These are phyloP conservation scores for Magnaporthiopsis rhizophila DNA, from an alignment of 2,329 filamentous ascomycete genomes.

Conservation along the genomic window DNA sequence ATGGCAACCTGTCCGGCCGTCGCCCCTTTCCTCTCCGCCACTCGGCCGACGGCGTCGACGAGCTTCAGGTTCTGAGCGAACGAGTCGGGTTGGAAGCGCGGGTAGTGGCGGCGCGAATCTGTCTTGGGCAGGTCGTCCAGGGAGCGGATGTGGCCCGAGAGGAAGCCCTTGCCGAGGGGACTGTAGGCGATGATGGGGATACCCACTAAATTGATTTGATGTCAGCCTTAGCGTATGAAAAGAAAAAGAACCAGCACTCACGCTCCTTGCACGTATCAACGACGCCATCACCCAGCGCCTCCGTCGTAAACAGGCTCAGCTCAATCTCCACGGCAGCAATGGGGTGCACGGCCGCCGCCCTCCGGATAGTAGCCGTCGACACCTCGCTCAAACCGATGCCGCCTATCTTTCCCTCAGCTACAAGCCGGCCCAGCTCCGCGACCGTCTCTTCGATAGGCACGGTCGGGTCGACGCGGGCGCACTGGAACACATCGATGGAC, in stretches of 20 bases:
- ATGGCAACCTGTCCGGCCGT: slow-evolving; percentile 5
- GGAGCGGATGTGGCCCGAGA: slow-evolving; percentile 47
- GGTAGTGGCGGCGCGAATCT: neutral
- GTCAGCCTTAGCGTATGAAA: too few relatives aligned
- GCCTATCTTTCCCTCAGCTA: too few relatives aligned
- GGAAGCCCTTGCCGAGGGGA: slow-evolving; percentile 40
- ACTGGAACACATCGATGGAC: slow-evolving; percentile 21
- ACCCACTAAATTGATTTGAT: too few relatives aligned
- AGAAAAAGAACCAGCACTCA: too few relatives aligned
- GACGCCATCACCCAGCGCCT: slow-evolving; percentile 28
- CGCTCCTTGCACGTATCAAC: slow-evolving; percentile 5
- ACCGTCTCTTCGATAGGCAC: too few relatives aligned
- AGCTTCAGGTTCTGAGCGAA: neutral
- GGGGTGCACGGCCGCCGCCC: slow-evolving; percentile 18
- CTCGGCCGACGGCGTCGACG: neutral
- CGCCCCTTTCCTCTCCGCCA: neutral
- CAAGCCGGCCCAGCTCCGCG: too few relatives aligned
- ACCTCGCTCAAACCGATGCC: too few relatives aligned
- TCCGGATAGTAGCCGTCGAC: too few relatives aligned
- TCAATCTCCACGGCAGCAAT: slow-evolving; percentile 41
- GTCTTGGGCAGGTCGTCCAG: neutral
- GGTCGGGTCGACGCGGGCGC: too few relatives aligned
- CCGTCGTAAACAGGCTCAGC: slow-evolving; percentile 29
- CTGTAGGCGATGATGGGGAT: slow-evolving; percentile 9
- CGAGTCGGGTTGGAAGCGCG: neutral